Evolutionary conservation across 345 rosid species (phyloP).

Genomic region (Limnanthes douglasii): DNA sequence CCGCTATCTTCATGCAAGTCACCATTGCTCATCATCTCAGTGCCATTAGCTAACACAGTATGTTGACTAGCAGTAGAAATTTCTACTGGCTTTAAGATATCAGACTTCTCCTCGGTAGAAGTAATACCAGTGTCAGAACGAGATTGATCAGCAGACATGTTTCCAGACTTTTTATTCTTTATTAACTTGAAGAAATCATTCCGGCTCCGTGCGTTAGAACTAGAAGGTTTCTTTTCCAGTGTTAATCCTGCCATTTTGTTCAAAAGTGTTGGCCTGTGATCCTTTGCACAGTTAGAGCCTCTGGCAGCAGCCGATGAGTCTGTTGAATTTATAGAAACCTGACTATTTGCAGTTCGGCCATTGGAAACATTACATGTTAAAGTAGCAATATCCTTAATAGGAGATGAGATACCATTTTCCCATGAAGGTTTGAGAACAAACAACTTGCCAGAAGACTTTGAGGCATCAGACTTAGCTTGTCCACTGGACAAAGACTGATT

Average conservation of each 20-base stretch:
- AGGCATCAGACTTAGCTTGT: slow-evolving; percentile 39
- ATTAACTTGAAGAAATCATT: slow-evolving; percentile 55
- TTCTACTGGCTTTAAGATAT: slow-evolving; percentile 14
- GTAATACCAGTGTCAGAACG: slow-evolving; percentile 13
- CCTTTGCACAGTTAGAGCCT: slow-evolving; percentile 32
- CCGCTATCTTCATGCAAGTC: slow-evolving; percentile 8
- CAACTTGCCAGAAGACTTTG: slow-evolving; percentile 51
- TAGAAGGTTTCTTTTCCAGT: slow-evolving; percentile 39
- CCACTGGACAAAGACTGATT: slow-evolving; percentile 35
- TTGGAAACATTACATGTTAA: slow-evolving; percentile 21
- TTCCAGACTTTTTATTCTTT: slow-evolving; percentile 45
- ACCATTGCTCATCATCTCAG: slow-evolving; percentile 24
- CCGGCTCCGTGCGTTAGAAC: slow-evolving; percentile 61
- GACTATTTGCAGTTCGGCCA: slow-evolving; percentile 21
- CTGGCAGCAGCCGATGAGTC: slow-evolving; percentile 21
- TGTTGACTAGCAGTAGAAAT: slow-evolving; percentile 25
- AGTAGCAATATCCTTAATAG: slow-evolving; percentile 35
- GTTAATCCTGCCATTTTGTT: slow-evolving; percentile 22
- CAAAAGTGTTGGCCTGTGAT: slow-evolving; percentile 22
- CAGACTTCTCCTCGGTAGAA: slow-evolving; percentile 24
- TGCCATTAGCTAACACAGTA: slow-evolving; percentile 20
- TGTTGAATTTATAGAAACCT: slow-evolving; percentile 20
- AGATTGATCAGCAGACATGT: slow-evolving; percentile 17
- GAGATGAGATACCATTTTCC: slow-evolving; percentile 43
- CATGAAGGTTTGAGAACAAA: slow-evolving; percentile 73